Percentiles rank a stretch among this genome's conserved stretches.
These are phyloP conservation scores for Claviceps paspali DNA, from an alignment of 2,329 filamentous ascomycete species.

Conservation along the genomic window DNA sequence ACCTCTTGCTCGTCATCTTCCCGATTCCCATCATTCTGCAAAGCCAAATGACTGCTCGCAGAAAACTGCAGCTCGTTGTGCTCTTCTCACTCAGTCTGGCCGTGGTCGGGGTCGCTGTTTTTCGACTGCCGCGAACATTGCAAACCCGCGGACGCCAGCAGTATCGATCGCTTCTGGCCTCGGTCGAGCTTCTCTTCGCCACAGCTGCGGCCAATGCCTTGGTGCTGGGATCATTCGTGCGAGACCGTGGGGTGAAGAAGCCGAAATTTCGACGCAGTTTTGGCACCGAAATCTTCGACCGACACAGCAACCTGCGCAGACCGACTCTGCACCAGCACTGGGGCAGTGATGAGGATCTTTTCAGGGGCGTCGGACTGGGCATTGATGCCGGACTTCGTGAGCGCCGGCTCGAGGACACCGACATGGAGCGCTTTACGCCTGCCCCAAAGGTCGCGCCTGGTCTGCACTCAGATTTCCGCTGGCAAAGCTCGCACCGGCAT, in stretches of 20 bases:
- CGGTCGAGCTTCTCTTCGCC: slow-evolving; percentile 78
- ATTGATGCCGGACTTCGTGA: slow-evolving; percentile 37
- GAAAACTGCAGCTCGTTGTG: slow-evolving; percentile 63
- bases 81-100: slow-evolving; percentile 76
- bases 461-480: slow-evolving; percentile 25
- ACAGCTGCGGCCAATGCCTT: slow-evolving; percentile 77
- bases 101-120: slow-evolving; percentile 65
- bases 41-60: slow-evolving; percentile 59
- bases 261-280: slow-evolving; percentile 59
- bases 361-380: slow-evolving; percentile 62
- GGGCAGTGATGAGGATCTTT: slow-evolving; percentile 86
- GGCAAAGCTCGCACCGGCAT: slow-evolving; percentile 30
- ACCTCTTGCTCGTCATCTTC: slow-evolving; percentile 73
- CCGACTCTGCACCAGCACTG: slow-evolving; percentile 49
- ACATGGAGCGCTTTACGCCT: slow-evolving; percentile 18
- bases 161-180: slow-evolving; percentile 76
- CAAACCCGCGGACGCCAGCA: slow-evolving; percentile 58
- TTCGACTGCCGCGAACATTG: slow-evolving; percentile 69
- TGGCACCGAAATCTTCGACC: slow-evolving; percentile 47
- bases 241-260: slow-evolving; percentile 84
- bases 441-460: slow-evolving; percentile 20
- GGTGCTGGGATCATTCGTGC: slow-evolving; percentile 81
- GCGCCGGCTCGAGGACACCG: slow-evolving; percentile 12
- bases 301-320: slow-evolving; percentile 21
- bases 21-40: slow-evolving; percentile 77